Evolutionary conservation across 495 filamentous ascomycete genomes (phyloP).

Genomic region (Parathielavia appendiculata): DNA sequence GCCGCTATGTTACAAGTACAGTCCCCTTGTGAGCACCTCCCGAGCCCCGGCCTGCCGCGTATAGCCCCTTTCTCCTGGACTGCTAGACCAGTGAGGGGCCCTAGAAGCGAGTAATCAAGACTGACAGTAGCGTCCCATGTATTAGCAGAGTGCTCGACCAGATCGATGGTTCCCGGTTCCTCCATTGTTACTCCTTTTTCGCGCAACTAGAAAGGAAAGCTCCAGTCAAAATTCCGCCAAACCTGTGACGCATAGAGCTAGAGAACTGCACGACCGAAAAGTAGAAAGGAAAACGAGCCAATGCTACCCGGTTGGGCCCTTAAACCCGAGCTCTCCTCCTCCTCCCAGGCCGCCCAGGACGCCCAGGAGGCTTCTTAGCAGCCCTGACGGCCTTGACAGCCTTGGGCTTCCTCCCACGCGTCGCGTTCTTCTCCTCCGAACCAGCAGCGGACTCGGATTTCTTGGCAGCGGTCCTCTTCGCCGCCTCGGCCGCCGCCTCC

Average conservation of each 20-base stretch:
- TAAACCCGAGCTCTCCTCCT: conserved; percentile 9
- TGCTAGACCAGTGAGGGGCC: too few relatives aligned
- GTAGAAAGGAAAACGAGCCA: not conserved
- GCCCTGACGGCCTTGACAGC: conserved; percentile 16
- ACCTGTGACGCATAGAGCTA: not conserved
- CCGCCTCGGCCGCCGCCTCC: conserved; percentile 11
- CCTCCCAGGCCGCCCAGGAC: conserved; percentile 7
- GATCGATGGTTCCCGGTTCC: not conserved
- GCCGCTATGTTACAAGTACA: conserved; percentile 7
- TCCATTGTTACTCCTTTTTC: not conserved
- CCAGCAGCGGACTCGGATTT: not conserved
- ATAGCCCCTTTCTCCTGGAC: not conserved
- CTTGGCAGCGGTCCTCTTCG: conserved; percentile 4
- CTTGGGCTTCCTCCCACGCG: conserved; percentile 8
- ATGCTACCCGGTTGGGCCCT: not conserved
- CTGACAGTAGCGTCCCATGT: too few relatives aligned
- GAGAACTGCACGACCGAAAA: not conserved
- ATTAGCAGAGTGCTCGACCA: not conserved
- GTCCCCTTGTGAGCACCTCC: not conserved
- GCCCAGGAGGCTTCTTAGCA: conserved; percentile 11
- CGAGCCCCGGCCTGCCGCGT: not conserved
- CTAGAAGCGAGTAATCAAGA: not conserved
- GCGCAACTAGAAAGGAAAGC: not conserved
- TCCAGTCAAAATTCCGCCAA: not conserved
- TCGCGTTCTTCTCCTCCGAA: conserved; percentile 6